Evolutionary conservation across 192 early-diverging fungal genomes (phyloP).

Genomic region (Helicostylum pulchrum): DNA sequence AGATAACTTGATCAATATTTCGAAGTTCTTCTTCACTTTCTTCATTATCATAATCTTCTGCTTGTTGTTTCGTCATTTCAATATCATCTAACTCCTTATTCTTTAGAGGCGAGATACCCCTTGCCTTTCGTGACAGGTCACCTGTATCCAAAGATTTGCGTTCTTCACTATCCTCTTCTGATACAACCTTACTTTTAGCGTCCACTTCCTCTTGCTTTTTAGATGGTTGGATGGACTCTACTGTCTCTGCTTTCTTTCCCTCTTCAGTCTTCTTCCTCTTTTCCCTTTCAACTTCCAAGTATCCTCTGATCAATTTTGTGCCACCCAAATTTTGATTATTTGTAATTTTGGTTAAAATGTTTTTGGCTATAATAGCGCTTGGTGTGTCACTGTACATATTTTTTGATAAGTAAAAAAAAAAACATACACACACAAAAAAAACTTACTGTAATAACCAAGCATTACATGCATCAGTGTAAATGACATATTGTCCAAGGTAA

Average conservation of each 20-base stretch:
- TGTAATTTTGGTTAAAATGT: conserved; percentile 57
- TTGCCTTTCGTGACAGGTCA: background rate
- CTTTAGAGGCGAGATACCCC: background rate
- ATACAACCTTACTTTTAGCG: conserved; percentile 13
- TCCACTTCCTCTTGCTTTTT: no score
- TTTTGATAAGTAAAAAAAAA: background rate
- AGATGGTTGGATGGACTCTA: no score
- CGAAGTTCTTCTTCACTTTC: conserved; percentile 57
- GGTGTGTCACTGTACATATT: conserved; percentile 24
- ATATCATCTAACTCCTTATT: conserved; percentile 3
- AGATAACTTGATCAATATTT: conserved; percentile 71
- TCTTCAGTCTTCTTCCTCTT: no score
- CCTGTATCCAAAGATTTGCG: background rate
- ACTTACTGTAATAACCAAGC: conserved; percentile 59
- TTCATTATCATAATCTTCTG: conserved; percentile 50
- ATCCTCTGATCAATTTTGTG: conserved; percentile 67
- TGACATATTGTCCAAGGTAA: conserved; percentile 71
- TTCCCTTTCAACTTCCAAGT: conserved; percentile 61
- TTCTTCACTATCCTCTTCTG: background rate
- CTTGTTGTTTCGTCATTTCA: conserved; percentile 1
- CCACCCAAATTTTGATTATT: conserved; percentile 59
- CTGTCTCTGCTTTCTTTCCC: no score
- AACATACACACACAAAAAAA: background rate
- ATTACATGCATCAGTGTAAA: conserved; percentile 59
- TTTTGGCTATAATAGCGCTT: conserved; percentile 32